Evolutionary conservation across 2,329 filamentous ascomycete species (phyloP).

Genomic region (Bipolaris victoriae): DNA sequence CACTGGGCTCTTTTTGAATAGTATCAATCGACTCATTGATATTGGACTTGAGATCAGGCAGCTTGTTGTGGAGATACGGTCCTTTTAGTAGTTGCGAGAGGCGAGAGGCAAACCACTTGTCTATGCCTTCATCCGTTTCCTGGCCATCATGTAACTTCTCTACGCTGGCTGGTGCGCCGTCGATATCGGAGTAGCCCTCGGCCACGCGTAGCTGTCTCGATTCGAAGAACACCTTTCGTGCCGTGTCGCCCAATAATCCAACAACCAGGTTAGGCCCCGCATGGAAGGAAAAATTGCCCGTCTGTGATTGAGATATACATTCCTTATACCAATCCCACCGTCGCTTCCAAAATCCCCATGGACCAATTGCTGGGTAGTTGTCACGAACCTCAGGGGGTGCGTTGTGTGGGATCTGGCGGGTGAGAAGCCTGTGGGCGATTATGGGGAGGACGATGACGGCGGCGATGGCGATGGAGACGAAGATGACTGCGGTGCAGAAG

Average conservation of each 20-base stretch:
- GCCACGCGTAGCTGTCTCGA: conserved; percentile 53
- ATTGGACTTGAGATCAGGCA: conserved; percentile 52
- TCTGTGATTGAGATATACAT: conserved; percentile 39
- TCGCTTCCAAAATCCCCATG: conserved; percentile 55
- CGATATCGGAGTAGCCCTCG: conserved; percentile 49
- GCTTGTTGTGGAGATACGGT: conserved; percentile 36
- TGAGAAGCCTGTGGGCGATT: not conserved
- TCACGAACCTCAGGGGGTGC: conserved; percentile 29
- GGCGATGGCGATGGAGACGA: not conserved
- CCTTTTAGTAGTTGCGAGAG: conserved; percentile 34
- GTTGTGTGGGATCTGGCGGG: conserved; percentile 22
- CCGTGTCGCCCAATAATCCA: conserved; percentile 53
- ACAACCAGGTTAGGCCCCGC: conserved; percentile 56
- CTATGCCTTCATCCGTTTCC: conserved; percentile 19
- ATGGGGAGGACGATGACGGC: not conserved
- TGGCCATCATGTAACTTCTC: conserved; percentile 17
- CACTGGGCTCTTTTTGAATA: conserved; percentile 44
- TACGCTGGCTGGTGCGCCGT: conserved; percentile 26
- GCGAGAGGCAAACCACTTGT: conserved; percentile 32
- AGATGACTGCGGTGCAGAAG: not conserved
- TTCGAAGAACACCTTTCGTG: conserved; percentile 55
- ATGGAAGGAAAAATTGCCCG: conserved; percentile 58
- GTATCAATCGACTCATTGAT: conserved; percentile 50
- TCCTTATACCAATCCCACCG: conserved; percentile 54
- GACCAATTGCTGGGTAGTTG: conserved; percentile 53